phyloP scores from a whole-genome alignment of 2,329 filamentous ascomycete genomes.

The Neopestalotiopsis sp. region DNA sequence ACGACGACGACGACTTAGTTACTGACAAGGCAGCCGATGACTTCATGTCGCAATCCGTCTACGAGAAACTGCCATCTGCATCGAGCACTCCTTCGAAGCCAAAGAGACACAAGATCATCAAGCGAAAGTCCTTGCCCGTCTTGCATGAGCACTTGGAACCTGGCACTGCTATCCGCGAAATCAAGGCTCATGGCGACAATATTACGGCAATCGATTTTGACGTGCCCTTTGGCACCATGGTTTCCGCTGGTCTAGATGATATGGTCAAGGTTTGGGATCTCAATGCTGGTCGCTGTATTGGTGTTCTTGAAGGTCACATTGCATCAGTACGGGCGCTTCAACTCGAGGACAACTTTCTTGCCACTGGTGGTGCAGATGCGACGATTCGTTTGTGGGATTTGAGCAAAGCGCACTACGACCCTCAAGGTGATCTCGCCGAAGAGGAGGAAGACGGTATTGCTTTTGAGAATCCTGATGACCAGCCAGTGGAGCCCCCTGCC shows the following conservation, averaged over 20 bases:
- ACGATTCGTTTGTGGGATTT: constrained; percentile 96
- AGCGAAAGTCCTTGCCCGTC: constrained; percentile 88
- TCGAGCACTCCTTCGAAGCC: constrained; percentile 55
- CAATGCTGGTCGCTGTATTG: constrained; percentile 90
- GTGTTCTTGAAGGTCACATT: constrained; percentile 89
- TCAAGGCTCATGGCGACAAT: constrained; percentile 85
- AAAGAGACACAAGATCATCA: constrained; percentile 61
- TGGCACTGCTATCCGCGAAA: constrained; percentile 85
- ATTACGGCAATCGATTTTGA: constrained; percentile 96
- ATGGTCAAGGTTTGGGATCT: constrained; percentile 96
- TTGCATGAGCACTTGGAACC: constrained; percentile 94
- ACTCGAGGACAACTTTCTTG: constrained; percentile 93
- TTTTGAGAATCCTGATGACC: constrained; percentile 74
- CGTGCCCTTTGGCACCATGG: constrained; percentile 93
- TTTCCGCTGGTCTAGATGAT: constrained; percentile 90
- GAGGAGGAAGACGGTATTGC: constrained; percentile 71
- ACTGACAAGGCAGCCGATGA: constrained; percentile 58
- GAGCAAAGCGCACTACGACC: constrained; percentile 84
- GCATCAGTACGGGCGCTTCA: constrained; percentile 92
- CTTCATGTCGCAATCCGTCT: constrained; percentile 99
- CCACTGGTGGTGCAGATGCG: constrained; percentile 93
- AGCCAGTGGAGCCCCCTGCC: constrained; percentile 71
- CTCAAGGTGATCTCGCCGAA: constrained; percentile 64
- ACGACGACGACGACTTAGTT: constrained; percentile 47
- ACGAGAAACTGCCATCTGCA: constrained; percentile 80